A percentile compares a stretch with the other conserved stretches of the same genome.
phyloP scores from a whole-genome alignment of 768 basidiomycete genomes.

The Vararia minispora region DNA sequence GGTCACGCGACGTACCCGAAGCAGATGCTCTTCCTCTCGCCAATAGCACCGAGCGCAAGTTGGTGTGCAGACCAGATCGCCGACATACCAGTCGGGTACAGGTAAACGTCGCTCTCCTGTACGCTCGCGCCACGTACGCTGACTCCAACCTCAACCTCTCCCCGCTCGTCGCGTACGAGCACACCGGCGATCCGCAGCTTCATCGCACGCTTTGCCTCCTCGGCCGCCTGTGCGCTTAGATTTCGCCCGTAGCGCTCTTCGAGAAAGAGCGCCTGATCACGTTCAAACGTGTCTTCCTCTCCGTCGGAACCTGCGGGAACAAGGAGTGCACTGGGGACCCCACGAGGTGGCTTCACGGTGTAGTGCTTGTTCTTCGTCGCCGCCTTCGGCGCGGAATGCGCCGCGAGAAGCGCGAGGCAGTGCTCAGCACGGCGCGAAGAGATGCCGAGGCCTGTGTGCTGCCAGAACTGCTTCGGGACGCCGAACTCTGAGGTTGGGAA shows the following conservation, averaged over 20 bases:
- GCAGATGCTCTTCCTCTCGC: constrained; percentile 74
- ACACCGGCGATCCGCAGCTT: constrained; percentile 87
- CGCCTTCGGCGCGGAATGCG: constrained; percentile 12
- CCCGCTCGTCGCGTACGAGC: constrained; percentile 47
- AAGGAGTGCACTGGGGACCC: constrained; percentile 12
- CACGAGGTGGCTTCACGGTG: constrained; percentile 25
- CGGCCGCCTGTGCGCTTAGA: constrained; percentile 58
- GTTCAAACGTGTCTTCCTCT: constrained; percentile 39
- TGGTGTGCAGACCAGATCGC: constrained; percentile 92
- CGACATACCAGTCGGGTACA: constrained; percentile 84
- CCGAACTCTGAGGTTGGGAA: constrained; percentile 51
- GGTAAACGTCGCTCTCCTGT: constrained; percentile 78
- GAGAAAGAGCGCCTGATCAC: constrained; percentile 65
- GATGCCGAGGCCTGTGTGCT: constrained; percentile 85
- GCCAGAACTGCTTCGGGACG: constrained; percentile 90
- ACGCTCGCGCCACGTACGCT: constrained; percentile 64
- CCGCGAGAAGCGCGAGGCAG: constrained; percentile 62
- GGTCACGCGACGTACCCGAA: constrained; percentile 66
- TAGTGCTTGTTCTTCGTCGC: constrained; percentile 45
- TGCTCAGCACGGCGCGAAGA: constrained; percentile 80
- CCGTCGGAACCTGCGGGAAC: constrained; percentile 3
- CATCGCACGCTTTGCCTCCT: constrained; percentile 77
- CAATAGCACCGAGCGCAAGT: constrained; percentile 41
- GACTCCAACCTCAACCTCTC: constrained; percentile 40
- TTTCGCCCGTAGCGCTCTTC: constrained; percentile 96